Evolutionary conservation across 495 filamentous ascomycete genomes (phyloP), one percentile per base, ranked within the genome.

Genomic region (Extremus antarcticus): DNA sequence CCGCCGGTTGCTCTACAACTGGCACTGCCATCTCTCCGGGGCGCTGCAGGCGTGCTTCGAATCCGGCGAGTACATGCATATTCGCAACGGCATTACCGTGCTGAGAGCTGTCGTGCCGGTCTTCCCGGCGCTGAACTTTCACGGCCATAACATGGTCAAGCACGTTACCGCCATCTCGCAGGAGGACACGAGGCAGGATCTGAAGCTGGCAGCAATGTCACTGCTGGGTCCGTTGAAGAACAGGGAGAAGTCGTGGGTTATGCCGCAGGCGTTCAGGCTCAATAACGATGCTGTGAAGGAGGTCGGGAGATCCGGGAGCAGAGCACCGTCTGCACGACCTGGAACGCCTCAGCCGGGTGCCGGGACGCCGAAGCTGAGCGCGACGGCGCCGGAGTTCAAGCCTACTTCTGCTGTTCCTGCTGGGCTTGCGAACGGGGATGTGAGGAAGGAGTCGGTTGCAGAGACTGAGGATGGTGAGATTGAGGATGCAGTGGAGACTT

Each of bases 31-130:
- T 24, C 70, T 99, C 25, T 80, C 81, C 61, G 74, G 68, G 17
- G 87, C 90, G 1, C 68, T 99, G 43, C 87, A 87, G 61, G 76
- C 73, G 19, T 95, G 90, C 67, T 75, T 97, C 23, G 76, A 78
- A 16, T 53, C 46, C 17, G 81, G 77, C 57, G 90, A 99, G 66
- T 99, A 92, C 77, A 97, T 95, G 89, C 90, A 95, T 66, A 95
- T 97, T 65, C 81, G 88, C 13, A 99, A 99, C 65, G 87, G 90
- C 29, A 94, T 96, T 60, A 90, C 83, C 53, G 72, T 97, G n/a
- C 74, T 96, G 51, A 95, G 92, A 65, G 77, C 80, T 7, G 75
- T 94, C 39, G 76, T 84, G 29, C 79, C 85, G 25, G 74, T 81
- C 62, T 97, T 94, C 77, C 94, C 94, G 22, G 80, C 80, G 15